phyloP scores from a whole-genome alignment of 257 asterid species.

The Solanum gracilifrons region DNA sequence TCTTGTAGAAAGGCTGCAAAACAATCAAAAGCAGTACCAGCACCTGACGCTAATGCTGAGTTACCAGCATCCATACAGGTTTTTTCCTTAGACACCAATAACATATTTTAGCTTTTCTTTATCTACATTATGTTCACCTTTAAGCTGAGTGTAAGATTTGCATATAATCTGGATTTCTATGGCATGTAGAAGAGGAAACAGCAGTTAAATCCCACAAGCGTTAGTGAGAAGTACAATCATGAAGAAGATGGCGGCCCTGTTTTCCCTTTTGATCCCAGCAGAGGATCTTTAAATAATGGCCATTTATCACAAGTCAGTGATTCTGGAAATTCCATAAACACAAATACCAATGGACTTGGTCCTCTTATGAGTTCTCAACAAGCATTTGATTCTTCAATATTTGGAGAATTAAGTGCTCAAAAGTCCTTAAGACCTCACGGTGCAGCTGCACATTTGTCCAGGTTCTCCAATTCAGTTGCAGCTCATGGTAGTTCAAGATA shows the following conservation, averaged over 20 bases:
- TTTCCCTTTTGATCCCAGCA: constrained; percentile 34
- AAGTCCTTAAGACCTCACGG: constrained; percentile 41
- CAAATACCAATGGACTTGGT: constrained; percentile 8
- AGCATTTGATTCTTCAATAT: constrained; percentile 30
- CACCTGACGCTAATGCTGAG: constrained; percentile 66
- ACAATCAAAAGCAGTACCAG: constrained; percentile 47
- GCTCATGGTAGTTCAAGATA: constrained; percentile 47
- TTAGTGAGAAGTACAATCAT: constrained; percentile 43
- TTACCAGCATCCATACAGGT: constrained; percentile 55
- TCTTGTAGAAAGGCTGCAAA: constrained; percentile 32
- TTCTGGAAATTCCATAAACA: constrained; percentile 18
- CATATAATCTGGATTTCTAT: neutral
- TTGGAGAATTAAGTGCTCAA: constrained; percentile 36
- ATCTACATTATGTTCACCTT: neutral
- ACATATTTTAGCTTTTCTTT: neutral
- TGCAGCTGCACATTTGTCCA: constrained; percentile 44
- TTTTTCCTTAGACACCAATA: neutral
- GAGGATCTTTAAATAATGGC: constrained; percentile 21
- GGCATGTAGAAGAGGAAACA: constrained; percentile 39
- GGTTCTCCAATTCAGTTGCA: constrained; percentile 73
- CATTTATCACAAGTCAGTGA: constrained; percentile 20
- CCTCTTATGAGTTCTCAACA: constrained; percentile 9
- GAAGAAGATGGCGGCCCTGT: constrained; percentile 42
- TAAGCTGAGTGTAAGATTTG: neutral
- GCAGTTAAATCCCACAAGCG: constrained; percentile 40